Evolutionary conservation across 139 green algal species (phyloP).

Genomic region (Chlamydomonas eustigma): DNA sequence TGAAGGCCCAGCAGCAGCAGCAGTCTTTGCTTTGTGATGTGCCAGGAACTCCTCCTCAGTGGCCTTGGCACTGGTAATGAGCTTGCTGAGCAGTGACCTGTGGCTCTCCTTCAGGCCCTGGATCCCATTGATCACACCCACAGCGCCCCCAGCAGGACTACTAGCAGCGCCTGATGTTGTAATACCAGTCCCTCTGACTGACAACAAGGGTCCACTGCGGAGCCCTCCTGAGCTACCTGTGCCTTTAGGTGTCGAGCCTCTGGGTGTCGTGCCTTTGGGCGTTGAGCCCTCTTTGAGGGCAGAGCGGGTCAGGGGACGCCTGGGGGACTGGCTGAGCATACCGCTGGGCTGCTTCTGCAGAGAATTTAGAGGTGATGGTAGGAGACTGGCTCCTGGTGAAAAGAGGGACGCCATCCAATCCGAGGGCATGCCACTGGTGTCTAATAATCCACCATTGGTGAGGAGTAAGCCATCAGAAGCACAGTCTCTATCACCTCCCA

Average conservation of each 20-base stretch:
- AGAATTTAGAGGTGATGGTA: not conserved
- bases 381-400: not conserved
- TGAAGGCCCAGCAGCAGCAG: too few species aligned
- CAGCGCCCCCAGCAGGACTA: not conserved
- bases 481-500: not conserved
- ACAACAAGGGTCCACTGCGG: not conserved
- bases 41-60: not conserved
- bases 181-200: not conserved
- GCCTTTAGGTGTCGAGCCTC: not conserved
- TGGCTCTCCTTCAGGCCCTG: not conserved
- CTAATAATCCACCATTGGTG: not conserved
- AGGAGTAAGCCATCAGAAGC: not conserved
- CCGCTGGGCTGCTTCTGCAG: not conserved
- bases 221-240: not conserved
- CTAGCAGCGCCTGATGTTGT: not conserved
- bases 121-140: not conserved
- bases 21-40: not conserved
- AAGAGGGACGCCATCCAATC: constrained; percentile 1
- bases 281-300: not conserved
- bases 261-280: not conserved
- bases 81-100: not conserved
- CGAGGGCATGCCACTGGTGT: not conserved
- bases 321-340: not conserved
- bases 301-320: not conserved
- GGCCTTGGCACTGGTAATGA: not conserved